These are phyloP conservation scores for Micromonas pusilla DNA, from an alignment of 139 green algal species.

Conservation along the genomic window DNA sequence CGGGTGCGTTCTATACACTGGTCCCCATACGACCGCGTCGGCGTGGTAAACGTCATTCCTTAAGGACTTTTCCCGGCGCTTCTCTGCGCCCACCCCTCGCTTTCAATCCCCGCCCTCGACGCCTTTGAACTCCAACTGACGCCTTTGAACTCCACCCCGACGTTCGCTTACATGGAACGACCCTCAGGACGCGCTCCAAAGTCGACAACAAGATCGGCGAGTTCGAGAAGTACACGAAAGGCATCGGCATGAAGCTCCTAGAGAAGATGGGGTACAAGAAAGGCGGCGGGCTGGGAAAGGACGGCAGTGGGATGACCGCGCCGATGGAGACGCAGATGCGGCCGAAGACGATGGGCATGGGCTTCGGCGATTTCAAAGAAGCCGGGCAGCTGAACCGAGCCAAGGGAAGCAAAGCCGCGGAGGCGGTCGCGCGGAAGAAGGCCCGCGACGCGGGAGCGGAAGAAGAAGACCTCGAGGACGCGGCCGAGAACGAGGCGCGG, in stretches of 20 bases:
- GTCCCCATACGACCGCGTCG: no score
- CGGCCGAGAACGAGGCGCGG: conserved; percentile 3
- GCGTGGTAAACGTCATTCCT: no score
- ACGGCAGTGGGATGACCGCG: conserved; percentile 22
- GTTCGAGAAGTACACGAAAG: conserved; percentile 38
- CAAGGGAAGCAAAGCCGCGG: background rate
- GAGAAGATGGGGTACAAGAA: conserved; percentile 37
- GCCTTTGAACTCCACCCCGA: no score
- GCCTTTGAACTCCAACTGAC: no score
- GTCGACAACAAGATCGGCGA: background rate
- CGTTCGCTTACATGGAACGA: no score
- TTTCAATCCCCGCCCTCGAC: no score
- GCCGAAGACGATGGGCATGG: conserved; percentile 81
- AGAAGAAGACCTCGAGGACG: background rate
- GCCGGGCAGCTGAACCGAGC: conserved; percentile 3
- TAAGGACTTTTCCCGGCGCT: no score
- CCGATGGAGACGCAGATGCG: conserved; percentile 28
- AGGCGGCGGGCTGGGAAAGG: conserved; percentile 27
- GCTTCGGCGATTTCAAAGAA: conserved; percentile 56
- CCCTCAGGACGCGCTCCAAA: background rate
- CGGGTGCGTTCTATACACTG: no score
- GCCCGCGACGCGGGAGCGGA: background rate
- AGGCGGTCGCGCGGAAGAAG: conserved; percentile 1
- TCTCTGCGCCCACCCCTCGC: no score
- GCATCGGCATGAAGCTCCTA: conserved; percentile 35